Percentiles rank a stretch among this genome's conserved stretches.
Conservation (phyloP, 108 stramenopile species). For the Skeletonema tropicum region DNA sequence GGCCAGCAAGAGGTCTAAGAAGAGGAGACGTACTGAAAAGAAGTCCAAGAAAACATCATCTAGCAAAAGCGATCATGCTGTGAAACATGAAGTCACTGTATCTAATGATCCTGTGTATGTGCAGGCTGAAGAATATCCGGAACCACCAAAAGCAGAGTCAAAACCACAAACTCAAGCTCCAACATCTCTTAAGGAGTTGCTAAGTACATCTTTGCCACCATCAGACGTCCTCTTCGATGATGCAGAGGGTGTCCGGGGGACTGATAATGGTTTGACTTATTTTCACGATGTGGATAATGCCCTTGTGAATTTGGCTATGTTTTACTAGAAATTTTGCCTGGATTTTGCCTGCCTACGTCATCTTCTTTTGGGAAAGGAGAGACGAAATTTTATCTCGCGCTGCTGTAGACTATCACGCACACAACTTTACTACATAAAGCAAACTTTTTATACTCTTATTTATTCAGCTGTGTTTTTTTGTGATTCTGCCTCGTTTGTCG, state of each 20-base stretch:
- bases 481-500: too few relatives aligned
- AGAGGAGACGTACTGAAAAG: slow-evolving; percentile 3
- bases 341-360: not conserved
- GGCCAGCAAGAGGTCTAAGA: slow-evolving; percentile 3
- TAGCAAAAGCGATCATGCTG: not conserved
- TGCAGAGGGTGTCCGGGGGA: slow-evolving; percentile 12
- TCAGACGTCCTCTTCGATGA: slow-evolving; percentile 36
- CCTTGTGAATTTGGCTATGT: slow-evolving; percentile 28
- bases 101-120: slow-evolving; percentile 14
- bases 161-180: slow-evolving; percentile 1
- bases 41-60: slow-evolving; percentile 11
- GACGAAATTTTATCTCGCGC: not conserved
- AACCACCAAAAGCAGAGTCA: not conserved
- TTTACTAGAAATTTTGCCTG: slow-evolving; percentile 11
- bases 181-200: slow-evolving; percentile 24
- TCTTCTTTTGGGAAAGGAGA: too few relatives aligned
- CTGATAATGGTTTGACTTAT: slow-evolving; percentile 14
- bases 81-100: not conserved
- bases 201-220: slow-evolving; percentile 31
- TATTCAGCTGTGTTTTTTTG: not conserved
- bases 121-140: slow-evolving; percentile 14
- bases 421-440: not conserved
- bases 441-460: not conserved
- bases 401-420: slow-evolving; percentile 2
- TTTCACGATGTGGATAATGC: slow-evolving; percentile 25